phyloP scores from a whole-genome alignment of 306 rosid species.

The Comarum palustre region DNA sequence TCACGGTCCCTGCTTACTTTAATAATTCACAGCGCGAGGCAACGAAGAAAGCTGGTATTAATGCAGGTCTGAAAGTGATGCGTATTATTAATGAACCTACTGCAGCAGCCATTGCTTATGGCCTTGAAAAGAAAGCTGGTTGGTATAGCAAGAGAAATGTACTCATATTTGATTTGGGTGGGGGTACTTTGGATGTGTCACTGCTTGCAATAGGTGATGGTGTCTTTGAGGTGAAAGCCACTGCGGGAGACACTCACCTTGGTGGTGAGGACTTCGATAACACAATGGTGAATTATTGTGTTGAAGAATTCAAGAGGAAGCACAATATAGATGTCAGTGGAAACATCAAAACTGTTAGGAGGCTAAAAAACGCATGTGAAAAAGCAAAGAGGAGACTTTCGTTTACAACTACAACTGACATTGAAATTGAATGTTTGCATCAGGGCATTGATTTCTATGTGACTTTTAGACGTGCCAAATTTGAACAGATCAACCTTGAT shows the following conservation, averaged over 20 bases:
- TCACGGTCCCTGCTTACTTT: slow-evolving; percentile 10
- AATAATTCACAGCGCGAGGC: not conserved
- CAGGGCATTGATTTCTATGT: not conserved
- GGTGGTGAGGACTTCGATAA: slow-evolving; percentile 7
- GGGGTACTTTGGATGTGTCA: not conserved
- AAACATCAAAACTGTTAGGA: not conserved
- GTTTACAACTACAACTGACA: not conserved
- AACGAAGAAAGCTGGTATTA: not conserved
- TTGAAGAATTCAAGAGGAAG: not conserved
- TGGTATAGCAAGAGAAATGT: slow-evolving; percentile 2
- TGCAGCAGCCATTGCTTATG: slow-evolving; percentile 12
- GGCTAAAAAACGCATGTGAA: not conserved
- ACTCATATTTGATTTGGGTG: not conserved
- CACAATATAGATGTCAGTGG: not conserved
- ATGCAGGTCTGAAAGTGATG: not conserved
- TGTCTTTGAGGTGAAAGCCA: slow-evolving; percentile 2
- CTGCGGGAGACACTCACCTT: slow-evolving; percentile 11
- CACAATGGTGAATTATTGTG: slow-evolving; percentile 2
- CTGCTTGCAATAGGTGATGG: not conserved
- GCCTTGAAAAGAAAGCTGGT: not conserved
- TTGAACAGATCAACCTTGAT: not conserved
- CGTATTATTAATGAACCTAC: not conserved
- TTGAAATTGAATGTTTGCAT: not conserved
- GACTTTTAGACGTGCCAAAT: not conserved
- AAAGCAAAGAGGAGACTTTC: not conserved